Percentiles rank a stretch among this genome's conserved stretches.
Evolutionary conservation across 2,329 filamentous ascomycete species (phyloP).

Genomic region (Cercospora brassicicola): DNA sequence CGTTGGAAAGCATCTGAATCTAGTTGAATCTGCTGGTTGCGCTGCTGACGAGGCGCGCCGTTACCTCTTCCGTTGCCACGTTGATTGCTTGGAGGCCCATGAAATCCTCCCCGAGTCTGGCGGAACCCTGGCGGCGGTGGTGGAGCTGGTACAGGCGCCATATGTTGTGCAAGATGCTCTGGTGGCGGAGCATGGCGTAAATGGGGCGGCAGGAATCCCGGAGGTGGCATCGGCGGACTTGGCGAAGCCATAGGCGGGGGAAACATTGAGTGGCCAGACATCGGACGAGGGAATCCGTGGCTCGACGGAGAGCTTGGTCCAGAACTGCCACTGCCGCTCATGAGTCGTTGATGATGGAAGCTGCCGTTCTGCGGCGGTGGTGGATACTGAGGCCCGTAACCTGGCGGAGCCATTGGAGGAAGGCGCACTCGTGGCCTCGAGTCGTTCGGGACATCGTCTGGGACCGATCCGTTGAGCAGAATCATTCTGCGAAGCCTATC

Average conservation of each 20-base stretch:
- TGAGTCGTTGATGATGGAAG: conserved; percentile 13
- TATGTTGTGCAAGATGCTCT: conserved; percentile 5
- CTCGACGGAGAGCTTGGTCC: conserved; percentile 18
- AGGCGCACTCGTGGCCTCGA: conserved; percentile 15
- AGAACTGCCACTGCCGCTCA: conserved; percentile 10
- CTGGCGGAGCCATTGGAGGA: conserved; percentile 13
- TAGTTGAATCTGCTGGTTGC: conserved; percentile 29
- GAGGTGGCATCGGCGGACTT: conserved; percentile 10
- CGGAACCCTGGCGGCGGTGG: conserved; percentile 12
- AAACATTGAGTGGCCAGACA: not conserved
- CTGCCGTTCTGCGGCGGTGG: not conserved
- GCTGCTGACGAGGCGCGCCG: conserved; percentile 23
- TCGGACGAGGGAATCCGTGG: conserved; percentile 11
- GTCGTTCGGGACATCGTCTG: conserved; percentile 15
- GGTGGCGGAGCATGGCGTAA: conserved; percentile 8
- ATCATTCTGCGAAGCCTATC: conserved; percentile 61
- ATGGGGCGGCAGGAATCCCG: conserved; percentile 17
- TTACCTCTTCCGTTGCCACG: conserved; percentile 15
- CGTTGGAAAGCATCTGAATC: conserved; percentile 38
- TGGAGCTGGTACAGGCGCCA: not conserved
- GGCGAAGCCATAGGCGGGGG: conserved; percentile 1
- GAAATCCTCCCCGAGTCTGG: conserved; percentile 3
- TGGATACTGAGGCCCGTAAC: conserved; percentile 8
- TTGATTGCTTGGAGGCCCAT: conserved; percentile 4
- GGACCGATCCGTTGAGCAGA: conserved; percentile 49